Evolutionary conservation across 1,139 yeast genomes (phyloP), one percentile per base, ranked within the genome.

Genomic region (Kurtzmaniella quercitrusa): DNA sequence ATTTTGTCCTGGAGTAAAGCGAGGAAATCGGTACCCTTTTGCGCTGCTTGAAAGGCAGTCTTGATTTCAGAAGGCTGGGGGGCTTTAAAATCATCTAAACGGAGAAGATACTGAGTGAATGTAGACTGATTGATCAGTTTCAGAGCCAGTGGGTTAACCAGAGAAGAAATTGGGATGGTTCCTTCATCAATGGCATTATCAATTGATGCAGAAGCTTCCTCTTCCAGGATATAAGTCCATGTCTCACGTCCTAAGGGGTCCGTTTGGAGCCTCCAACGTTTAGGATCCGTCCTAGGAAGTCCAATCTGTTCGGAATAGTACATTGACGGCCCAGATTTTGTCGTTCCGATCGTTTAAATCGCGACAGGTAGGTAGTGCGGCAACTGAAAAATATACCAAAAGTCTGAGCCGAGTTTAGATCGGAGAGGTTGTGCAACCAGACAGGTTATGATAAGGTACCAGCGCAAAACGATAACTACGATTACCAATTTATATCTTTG

Each of bases 21-120:
- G 45, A 88, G 75, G 56, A 88, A 91, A 4, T 76, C 72, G 2
- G 93, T 94, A 15, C 94, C 95, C 52, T 86, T 84, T 37, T 71
- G 61, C 1, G 91, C 85, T 1, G 95, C 80, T 35, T 84, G 82
- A 28, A 63, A 61, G 0, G 95, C 81, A 0, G 80, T 68, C 8
- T 46, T 38, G 46, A 57, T 55, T 39, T 54, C 49, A 19, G 58
- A 59, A 0, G 74, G 68, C 1, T 47, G 48, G 1, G 81, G 79
- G 0, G 71, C 60, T 6, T 69, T 63, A 47, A 79, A 80, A 33
- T 70, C 76, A 1, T 65, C 62, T 44, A 65, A 51, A 42, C 74
- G 63, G 36, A 84, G 59, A 6, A 80, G 66, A 57, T 86, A 82
- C 53, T 82, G 74, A 6, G 78, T 82, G 53, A 73, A 74, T 16